Conservation (phyloP, 139 green algal genomes). For the Gonium pectorale region DNA sequence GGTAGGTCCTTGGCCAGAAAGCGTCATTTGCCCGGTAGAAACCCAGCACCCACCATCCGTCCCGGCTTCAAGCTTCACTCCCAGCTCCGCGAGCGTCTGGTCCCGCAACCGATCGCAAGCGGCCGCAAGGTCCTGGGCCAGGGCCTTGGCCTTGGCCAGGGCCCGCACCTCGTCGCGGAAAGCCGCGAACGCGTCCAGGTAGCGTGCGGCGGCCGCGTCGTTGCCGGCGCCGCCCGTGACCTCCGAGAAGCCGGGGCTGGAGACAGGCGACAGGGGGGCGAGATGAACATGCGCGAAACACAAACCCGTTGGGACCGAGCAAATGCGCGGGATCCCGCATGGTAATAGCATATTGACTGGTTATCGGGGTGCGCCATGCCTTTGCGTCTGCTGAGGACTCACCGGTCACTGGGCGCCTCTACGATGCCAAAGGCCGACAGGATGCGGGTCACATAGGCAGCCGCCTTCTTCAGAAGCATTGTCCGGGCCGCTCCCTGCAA, state of each 20-base stretch:
- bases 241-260: conserved; percentile 37
- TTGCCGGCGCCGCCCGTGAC: not conserved
- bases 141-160: conserved; percentile 59
- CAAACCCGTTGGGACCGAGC: too few relatives aligned
- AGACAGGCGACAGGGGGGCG: too few relatives aligned
- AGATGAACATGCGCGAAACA: not conserved
- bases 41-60: conserved; percentile 48
- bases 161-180: conserved; percentile 84
- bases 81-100: conserved; percentile 77
- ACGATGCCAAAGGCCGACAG: conserved; percentile 87
- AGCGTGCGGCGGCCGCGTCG: conserved; percentile 17
- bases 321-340: too few relatives aligned
- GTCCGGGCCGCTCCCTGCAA: conserved; percentile 59
- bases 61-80: conserved; percentile 84
- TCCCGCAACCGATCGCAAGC: conserved; percentile 77
- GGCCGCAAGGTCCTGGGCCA: conserved; percentile 31
- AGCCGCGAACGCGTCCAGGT: conserved; percentile 80
- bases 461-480: conserved; percentile 81
- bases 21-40: too few relatives aligned
- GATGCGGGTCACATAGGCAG: conserved; percentile 86
- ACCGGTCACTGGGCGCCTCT: conserved; percentile 61
- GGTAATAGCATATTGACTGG: too few relatives aligned
- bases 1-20: too few relatives aligned
- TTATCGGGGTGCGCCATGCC: too few relatives aligned
- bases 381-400: too few relatives aligned